phyloP scores from a whole-genome alignment of 371 early-diverging fungal species.

The Basidiobolus meristosporus region DNA sequence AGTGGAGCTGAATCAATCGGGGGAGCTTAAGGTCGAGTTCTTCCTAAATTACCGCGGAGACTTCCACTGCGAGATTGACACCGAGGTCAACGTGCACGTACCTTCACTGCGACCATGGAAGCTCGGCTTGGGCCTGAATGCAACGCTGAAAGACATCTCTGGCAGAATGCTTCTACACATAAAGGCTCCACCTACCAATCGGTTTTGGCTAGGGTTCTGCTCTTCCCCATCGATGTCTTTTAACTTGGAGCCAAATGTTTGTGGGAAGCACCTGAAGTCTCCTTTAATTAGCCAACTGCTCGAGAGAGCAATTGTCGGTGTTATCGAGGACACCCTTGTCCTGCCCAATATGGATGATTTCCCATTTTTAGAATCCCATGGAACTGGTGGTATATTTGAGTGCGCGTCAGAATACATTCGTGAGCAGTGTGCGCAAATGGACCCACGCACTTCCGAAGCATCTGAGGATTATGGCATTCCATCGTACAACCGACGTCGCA shows the following conservation, averaged over 20 bases:
- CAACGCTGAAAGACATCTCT: slow-evolving; percentile 34
- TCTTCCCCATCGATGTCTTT: slow-evolving; percentile 62
- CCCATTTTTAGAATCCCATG: slow-evolving; percentile 51
- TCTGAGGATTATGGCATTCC: too few relatives aligned
- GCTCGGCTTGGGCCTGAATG: slow-evolving; percentile 60
- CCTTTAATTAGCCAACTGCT: slow-evolving; percentile 66
- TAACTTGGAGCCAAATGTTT: slow-evolving; percentile 68
- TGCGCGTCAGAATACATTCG: too few relatives aligned
- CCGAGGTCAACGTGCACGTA: slow-evolving; percentile 48
- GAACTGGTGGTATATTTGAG: slow-evolving; percentile 34
- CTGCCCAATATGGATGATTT: slow-evolving; percentile 84
- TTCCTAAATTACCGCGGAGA: slow-evolving; percentile 66
- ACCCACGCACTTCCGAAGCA: too few relatives aligned
- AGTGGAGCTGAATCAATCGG: slow-evolving; percentile 34
- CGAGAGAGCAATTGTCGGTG: slow-evolving; percentile 60
- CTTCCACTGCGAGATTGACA: slow-evolving; percentile 47
- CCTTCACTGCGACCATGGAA: too few relatives aligned
- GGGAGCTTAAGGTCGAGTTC: slow-evolving; percentile 53
- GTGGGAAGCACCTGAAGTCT: slow-evolving; percentile 61
- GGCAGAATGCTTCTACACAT: slow-evolving; percentile 61
- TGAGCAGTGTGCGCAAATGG: too few relatives aligned
- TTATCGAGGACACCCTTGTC: slow-evolving; percentile 61
- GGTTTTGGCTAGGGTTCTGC: slow-evolving; percentile 79
- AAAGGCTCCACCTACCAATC: slow-evolving; percentile 70
- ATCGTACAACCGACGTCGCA: too few relatives aligned